Base-by-base conservation (phyloP, 2,329 filamentous ascomycete species). In the Ambrosiella xylebori region DNA sequence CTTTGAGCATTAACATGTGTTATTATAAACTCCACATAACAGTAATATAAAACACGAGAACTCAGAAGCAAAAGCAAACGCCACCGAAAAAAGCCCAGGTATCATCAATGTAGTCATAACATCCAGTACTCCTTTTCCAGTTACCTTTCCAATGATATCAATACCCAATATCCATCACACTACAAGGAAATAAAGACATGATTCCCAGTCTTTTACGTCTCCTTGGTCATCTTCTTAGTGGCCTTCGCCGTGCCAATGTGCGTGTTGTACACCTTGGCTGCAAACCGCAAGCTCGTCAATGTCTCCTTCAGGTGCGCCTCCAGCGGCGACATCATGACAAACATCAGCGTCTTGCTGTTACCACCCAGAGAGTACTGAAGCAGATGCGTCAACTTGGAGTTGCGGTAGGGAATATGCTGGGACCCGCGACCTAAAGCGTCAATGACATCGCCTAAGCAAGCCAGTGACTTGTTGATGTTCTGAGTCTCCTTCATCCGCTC, bases 331-430 rank as follows among this genome's bases (percentile, higher is more conserved):
- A 95, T 86, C 90, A 97, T 97, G 68, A 97, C 88, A 69, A 98
- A 95, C 93, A 98, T 98, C 65, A 98, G 83, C 0, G 93, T 98
- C 73, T 96, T 95, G 64, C 86, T 93, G 69, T 95, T 96, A 13
- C 93, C 93, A 3, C 93, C 91, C 7, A 98, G 75, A 2, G 88
- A 95, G 67, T 93, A 94, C 79, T 97, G 88, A 41, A 98, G 78
- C 52, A 98, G 77, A 67, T 96, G 95, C 7, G 93, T 98, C 63
- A 98, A 77, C 79, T 96, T 97, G 64, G 88, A 95, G 72, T 97
- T 97, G 57, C 93, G 78, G 72, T 97, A 98, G 1, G 93, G 93
- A 50, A 98, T 81, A 66, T 96, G 91, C 5, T 78, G 79, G 58
- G 85, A 87, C 38, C 88, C 87, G 62, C 84, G 81, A 12, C 90